Evolutionary conservation across 768 basidiomycete species (phyloP), one percentile per base, ranked within the genome.

Genomic region (Phlebiopsis gigantea): DNA sequence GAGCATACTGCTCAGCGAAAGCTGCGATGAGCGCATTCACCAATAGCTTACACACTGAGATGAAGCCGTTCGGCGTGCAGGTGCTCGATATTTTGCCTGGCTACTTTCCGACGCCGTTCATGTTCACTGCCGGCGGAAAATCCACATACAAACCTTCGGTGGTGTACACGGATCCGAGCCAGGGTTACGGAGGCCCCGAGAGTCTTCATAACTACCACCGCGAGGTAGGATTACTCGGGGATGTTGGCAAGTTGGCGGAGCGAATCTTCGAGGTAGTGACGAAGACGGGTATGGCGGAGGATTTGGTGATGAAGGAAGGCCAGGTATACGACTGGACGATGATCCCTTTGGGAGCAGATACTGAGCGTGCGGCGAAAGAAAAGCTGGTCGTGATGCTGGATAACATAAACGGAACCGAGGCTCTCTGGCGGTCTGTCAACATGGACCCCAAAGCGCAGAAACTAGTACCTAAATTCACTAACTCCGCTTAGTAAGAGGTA

Each of bases 151-250:
- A 15, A 4, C 39, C 10, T 2, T 54, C 57, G n/a, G 55, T 10
- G 17, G 30, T 59, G n/a, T 59, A 59, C 53, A 59, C 47, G 14
- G 54, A 59, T n/a, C 48, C 53, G 45, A 58, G 46, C 22, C 57
- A 58, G 30, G 57, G 57, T 9, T 58, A 58, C 52, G 46, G 53
- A 22, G 28, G 19, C 30, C 24, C 30, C 22, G 52, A 43, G 10
- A 9, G 42, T 7, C 14, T 46, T 28, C 49, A 31, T 14, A 25
- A 28, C 5, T 7, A 12, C 5, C 1, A 22, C 2, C 24, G 28
- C 9, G 45, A 21, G 4, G 17, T 14, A 7, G 52, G 45, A 1
- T 21, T 24, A 15, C n/a, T 53, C 30, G 57, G 57, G 1, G 57
- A 58, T 21, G 41, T 30, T 10, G 57, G 2, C 9, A 58, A 58